Percentiles rank a stretch among this genome's conserved stretches.
Evolutionary conservation across 768 basidiomycete species (phyloP).

Genomic region (Guyanaporus albipodus): DNA sequence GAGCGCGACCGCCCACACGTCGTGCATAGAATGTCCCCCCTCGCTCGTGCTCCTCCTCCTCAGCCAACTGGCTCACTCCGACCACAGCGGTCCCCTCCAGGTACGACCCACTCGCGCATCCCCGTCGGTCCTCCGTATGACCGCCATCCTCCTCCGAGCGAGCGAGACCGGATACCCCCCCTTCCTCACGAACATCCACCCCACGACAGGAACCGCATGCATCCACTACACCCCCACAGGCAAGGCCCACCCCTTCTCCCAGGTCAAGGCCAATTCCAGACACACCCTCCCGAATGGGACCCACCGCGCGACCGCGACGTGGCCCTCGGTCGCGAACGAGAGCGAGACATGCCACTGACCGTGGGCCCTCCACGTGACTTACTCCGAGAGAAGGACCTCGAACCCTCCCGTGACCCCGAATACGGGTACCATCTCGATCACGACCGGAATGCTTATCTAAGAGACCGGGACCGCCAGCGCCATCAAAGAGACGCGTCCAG

Average conservation of each 20-base stretch:
- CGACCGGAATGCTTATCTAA: constrained; percentile 18
- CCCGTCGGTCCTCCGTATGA: constrained; percentile 19
- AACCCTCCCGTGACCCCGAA: constrained; percentile 23
- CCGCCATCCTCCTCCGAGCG: constrained; percentile 19
- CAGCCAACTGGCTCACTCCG: constrained; percentile 11
- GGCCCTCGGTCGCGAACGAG: constrained; percentile 19
- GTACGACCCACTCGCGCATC: constrained; percentile 23
- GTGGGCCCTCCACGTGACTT: constrained; percentile 22
- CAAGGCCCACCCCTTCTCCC: constrained; percentile 20
- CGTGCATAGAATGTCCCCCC: constrained; percentile 25
- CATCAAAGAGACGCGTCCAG: constrained; percentile 14
- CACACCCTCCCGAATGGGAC: constrained; percentile 29
- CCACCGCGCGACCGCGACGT: constrained; percentile 19
- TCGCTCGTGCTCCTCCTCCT: constrained; percentile 15
- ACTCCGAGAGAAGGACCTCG: constrained; percentile 22
- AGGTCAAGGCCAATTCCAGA: constrained; percentile 31
- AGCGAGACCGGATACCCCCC: constrained; percentile 25
- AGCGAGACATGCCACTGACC: constrained; percentile 19
- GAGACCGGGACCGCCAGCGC: constrained; percentile 26
- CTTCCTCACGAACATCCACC: constrained; percentile 21
- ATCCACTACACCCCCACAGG: constrained; percentile 24
- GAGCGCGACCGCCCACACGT: constrained; percentile 24
- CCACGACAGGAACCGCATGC: constrained; percentile 27
- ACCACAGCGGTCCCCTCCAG: constrained; percentile 25
- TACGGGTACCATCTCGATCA: constrained; percentile 22